Evolutionary conservation across 345 rosid genomes (phyloP).

Genomic region (Clausena lansium): DNA sequence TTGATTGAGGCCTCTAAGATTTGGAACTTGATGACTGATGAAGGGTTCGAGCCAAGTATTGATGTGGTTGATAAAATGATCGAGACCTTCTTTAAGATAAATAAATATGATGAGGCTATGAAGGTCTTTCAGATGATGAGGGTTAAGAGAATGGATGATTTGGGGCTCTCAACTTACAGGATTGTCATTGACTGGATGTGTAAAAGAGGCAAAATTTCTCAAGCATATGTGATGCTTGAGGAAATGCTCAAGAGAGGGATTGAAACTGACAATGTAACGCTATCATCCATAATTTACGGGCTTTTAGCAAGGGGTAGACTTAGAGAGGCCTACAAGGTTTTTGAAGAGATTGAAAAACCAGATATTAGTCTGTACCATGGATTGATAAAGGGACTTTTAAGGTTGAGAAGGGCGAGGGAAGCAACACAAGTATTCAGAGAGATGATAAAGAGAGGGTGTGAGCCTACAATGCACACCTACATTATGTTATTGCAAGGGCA

Average conservation of each 20-base stretch:
- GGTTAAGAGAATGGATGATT: slow-evolving; percentile 38
- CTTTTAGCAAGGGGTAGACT: slow-evolving; percentile 52
- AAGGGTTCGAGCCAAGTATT: slow-evolving; percentile 49
- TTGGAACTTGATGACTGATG: slow-evolving; percentile 85
- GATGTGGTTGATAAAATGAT: slow-evolving; percentile 62
- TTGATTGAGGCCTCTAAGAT: slow-evolving; percentile 68
- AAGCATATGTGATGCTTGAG: slow-evolving; percentile 46
- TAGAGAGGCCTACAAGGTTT: slow-evolving; percentile 47
- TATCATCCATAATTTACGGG: slow-evolving; percentile 55
- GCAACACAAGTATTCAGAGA: slow-evolving; percentile 76
- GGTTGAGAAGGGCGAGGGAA: slow-evolving; percentile 55
- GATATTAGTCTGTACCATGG: slow-evolving; percentile 71
- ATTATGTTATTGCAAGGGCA: slow-evolving; percentile 85
- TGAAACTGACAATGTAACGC: slow-evolving; percentile 40
- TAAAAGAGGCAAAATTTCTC: slow-evolving; percentile 50
- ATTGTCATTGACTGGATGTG: slow-evolving; percentile 73
- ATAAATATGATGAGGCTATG: slow-evolving; percentile 57
- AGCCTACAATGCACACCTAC: slow-evolving; percentile 91
- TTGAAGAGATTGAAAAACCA: slow-evolving; percentile 42
- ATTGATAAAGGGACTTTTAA: slow-evolving; percentile 68
- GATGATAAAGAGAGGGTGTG: slow-evolving; percentile 77
- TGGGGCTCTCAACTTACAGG: slow-evolving; percentile 69
- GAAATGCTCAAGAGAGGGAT: slow-evolving; percentile 74
- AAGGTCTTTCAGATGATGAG: slow-evolving; percentile 61
- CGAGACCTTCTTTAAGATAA: slow-evolving; percentile 63